phyloP scores from a whole-genome alignment of 2,329 filamentous ascomycete genomes.

The Calonectria pseudoreteaudii region DNA sequence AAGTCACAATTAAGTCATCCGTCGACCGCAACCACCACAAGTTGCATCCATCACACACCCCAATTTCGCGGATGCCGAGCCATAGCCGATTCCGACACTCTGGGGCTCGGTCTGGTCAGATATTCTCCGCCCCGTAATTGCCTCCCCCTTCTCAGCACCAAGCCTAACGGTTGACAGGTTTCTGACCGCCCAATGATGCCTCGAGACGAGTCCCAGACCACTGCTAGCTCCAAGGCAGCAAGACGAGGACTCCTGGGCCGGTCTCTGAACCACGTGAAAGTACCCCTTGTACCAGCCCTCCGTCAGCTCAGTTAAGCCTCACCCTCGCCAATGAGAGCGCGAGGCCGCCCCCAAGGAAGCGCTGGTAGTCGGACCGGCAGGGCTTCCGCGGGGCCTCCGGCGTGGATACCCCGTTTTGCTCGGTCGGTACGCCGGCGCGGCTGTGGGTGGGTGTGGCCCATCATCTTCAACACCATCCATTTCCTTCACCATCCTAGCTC shows the following conservation, averaged over 20 bases:
- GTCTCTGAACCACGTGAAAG: conserved; percentile 14
- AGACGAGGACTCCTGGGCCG: not conserved
- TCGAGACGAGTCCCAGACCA: not conserved
- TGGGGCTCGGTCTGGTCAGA: not conserved
- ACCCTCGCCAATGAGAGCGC: conserved; percentile 11
- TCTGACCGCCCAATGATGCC: conserved; percentile 10
- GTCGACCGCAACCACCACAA: conserved; percentile 1
- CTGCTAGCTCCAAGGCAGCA: not conserved
- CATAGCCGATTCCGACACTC: not conserved
- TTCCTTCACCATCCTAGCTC: not conserved
- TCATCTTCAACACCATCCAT: not conserved
- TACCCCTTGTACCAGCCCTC: conserved; percentile 19
- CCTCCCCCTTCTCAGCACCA: not conserved
- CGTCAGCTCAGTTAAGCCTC: conserved; percentile 1
- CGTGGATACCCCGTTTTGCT: conserved; percentile 5
- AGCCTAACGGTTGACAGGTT: not conserved
- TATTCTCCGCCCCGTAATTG: not conserved
- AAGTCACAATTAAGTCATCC: conserved; percentile 6
- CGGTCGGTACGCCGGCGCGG: conserved; percentile 24
- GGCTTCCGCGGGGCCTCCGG: conserved; percentile 16
- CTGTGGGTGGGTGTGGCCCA: not conserved
- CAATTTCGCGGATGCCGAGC: conserved; percentile 4
- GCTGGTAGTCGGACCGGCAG: conserved; percentile 8
- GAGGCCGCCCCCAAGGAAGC: not conserved
- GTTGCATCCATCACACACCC: conserved; percentile 8